Conservation (phyloP, 176 grass and related monocot species). For the Phragmites australis region DNA sequence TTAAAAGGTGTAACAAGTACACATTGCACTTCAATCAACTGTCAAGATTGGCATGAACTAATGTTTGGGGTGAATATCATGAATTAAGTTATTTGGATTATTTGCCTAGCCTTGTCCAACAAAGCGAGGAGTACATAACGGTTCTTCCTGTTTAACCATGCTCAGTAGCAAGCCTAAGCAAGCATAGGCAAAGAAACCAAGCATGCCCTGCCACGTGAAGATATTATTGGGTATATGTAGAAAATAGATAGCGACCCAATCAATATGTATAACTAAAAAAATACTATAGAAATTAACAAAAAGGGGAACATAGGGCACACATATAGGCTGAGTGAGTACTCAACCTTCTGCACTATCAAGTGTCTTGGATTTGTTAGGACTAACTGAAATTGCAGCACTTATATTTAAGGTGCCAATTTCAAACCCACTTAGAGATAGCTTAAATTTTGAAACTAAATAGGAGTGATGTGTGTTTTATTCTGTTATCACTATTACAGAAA, state of each 20-base stretch:
- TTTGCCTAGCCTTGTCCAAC: neutral
- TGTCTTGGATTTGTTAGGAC: neutral
- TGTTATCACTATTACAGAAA: no score
- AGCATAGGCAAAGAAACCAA: neutral
- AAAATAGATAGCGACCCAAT: neutral
- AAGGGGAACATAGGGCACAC: neutral
- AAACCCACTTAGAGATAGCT: neutral
- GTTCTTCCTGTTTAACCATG: neutral
- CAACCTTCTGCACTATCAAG: neutral
- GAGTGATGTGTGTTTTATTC: neutral
- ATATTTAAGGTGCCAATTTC: neutral
- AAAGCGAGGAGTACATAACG: neutral
- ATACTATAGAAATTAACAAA: neutral
- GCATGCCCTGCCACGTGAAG: neutral
- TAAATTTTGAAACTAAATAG: neutral
- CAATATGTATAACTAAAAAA: neutral
- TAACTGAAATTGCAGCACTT: neutral
- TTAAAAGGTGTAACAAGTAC: neutral
- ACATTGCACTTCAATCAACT: neutral
- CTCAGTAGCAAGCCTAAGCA: neutral
- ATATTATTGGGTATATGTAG: neutral
- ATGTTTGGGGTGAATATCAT: no score
- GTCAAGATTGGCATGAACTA: neutral
- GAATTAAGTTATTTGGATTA: neutral
- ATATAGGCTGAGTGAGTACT: neutral